These are phyloP conservation scores for Spathaspora sp. DNA, from an alignment of 1,139 yeast genomes.

Conservation along the genomic window DNA sequence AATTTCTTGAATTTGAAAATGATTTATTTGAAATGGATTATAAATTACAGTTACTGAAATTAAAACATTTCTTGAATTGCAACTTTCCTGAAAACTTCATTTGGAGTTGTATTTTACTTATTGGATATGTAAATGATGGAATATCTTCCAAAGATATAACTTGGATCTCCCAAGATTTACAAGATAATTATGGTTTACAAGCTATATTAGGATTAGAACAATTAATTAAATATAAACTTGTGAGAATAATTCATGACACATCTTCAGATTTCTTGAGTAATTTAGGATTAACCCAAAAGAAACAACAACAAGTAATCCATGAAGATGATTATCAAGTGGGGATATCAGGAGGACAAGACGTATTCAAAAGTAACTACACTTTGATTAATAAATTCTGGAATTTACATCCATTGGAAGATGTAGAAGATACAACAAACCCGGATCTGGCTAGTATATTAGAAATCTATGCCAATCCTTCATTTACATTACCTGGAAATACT, in stretches of 20 bases:
- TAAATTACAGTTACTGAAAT: conserved; percentile 46
- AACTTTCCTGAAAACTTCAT: conserved; percentile 38
- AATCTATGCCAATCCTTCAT: conserved; percentile 46
- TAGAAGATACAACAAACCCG: conserved; percentile 2
- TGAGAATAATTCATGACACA: conserved; percentile 24
- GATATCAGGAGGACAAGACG: conserved; percentile 33
- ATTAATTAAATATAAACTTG: conserved; percentile 24
- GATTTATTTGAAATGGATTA: conserved; percentile 63
- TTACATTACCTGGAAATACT: conserved; percentile 51
- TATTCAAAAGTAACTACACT: conserved; percentile 35
- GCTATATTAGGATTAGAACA: conserved; percentile 33
- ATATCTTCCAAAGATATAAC: conserved; percentile 59
- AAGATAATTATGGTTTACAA: conserved; percentile 60
- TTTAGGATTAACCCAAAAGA: conserved; percentile 19
- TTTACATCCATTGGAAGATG: conserved; percentile 37
- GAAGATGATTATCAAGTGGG: conserved; percentile 24
- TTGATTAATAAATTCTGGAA: conserved; percentile 47
- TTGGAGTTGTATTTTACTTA: conserved; percentile 50
- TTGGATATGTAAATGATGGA: conserved; percentile 65
- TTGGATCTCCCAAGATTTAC: conserved; percentile 45
- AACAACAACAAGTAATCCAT: conserved; percentile 11
- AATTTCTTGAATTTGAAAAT: conserved; percentile 69
- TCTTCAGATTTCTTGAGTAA: conserved; percentile 29
- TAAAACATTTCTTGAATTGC: conserved; percentile 48
- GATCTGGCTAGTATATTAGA: conserved; percentile 16